Percentiles rank a stretch among this genome's conserved stretches.
Evolutionary conservation across 352 stramenopile genomes (phyloP).

Genomic region (Globisporangium solare): DNA sequence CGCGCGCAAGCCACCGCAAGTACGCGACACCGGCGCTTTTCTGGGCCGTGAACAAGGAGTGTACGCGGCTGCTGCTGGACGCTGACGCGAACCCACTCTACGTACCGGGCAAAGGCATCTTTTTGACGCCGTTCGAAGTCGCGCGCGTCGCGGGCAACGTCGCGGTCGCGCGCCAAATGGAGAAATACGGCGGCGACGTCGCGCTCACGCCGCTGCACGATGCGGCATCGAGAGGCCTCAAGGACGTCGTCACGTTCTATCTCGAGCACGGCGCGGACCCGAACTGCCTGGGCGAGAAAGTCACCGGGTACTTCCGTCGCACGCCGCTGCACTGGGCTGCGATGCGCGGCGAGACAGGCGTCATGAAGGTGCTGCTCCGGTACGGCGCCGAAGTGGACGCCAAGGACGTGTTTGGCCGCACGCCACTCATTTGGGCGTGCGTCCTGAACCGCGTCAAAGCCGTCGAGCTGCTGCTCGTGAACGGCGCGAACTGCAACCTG

Average conservation of each 20-base stretch:
- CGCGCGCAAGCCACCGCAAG: slow-evolving; percentile 47
- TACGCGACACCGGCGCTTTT: slow-evolving; percentile 66
- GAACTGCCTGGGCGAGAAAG: slow-evolving; percentile 66
- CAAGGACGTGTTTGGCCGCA: slow-evolving; percentile 64
- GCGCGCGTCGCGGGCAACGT: slow-evolving; percentile 59
- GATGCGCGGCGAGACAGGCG: slow-evolving; percentile 58
- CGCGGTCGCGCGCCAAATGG: slow-evolving; percentile 60
- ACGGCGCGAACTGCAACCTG: slow-evolving; percentile 53
- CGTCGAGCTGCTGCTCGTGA: slow-evolving; percentile 49
- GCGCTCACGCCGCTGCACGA: slow-evolving; percentile 70
- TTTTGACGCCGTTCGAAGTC: slow-evolving; percentile 69
- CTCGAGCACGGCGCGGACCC: slow-evolving; percentile 64
- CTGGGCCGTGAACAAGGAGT: slow-evolving; percentile 69
- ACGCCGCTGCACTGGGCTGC: slow-evolving; percentile 79
- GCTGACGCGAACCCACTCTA: slow-evolving; percentile 65
- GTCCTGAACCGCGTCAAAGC: slow-evolving; percentile 62
- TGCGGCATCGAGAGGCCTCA: slow-evolving; percentile 47
- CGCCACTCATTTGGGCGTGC: slow-evolving; percentile 64
- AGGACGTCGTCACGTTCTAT: slow-evolving; percentile 56
- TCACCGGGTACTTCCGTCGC: slow-evolving; percentile 56
- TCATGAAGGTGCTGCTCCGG: slow-evolving; percentile 55
- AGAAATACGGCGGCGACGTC: slow-evolving; percentile 78
- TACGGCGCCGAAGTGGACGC: slow-evolving; percentile 57
- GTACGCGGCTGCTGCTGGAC: slow-evolving; percentile 52
- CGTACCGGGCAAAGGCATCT: slow-evolving; percentile 50